phyloP scores from a whole-genome alignment of 768 basidiomycete genomes.

The Clitopilus passeckerianus region DNA sequence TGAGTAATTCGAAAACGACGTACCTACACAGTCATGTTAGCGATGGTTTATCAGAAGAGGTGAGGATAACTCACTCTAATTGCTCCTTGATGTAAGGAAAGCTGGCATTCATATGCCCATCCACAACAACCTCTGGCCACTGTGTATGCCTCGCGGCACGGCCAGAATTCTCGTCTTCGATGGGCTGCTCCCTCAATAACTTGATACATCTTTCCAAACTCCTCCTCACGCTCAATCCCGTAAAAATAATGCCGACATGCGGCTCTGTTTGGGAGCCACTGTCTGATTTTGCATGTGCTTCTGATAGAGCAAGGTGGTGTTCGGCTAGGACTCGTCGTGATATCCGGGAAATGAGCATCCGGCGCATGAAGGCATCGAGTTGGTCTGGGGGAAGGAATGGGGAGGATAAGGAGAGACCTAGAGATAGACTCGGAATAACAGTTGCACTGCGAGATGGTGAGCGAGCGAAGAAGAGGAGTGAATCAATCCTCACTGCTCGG shows the following conservation, averaged over 20 bases:
- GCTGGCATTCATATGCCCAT: constrained; percentile 64
- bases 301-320: constrained; percentile 82
- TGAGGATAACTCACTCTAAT: constrained; percentile 53
- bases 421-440: constrained; percentile 76
- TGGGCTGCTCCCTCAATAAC: constrained; percentile 46
- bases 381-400: constrained; percentile 72
- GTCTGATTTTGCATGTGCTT: constrained; percentile 37
- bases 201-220: constrained; percentile 67
- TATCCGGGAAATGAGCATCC: constrained; percentile 89
- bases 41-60: not conserved
- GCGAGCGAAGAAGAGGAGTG: constrained; percentile 2
- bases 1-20: constrained; percentile 84
- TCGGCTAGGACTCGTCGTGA: constrained; percentile 86
- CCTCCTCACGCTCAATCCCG: constrained; percentile 61
- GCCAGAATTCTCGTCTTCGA: constrained; percentile 30
- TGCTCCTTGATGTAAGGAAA: constrained; percentile 88
- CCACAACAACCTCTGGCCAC: constrained; percentile 65
- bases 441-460: constrained; percentile 41
- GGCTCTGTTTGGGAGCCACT: constrained; percentile 37
- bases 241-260: constrained; percentile 84
- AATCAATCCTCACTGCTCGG: constrained; percentile 64
- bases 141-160: constrained; percentile 17
- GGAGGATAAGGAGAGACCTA: constrained; percentile 83
- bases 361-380: constrained; percentile 82
- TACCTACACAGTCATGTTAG: constrained; percentile 41